Conservation (phyloP, 257 asterid species). For the Solanum paucissectum region DNA sequence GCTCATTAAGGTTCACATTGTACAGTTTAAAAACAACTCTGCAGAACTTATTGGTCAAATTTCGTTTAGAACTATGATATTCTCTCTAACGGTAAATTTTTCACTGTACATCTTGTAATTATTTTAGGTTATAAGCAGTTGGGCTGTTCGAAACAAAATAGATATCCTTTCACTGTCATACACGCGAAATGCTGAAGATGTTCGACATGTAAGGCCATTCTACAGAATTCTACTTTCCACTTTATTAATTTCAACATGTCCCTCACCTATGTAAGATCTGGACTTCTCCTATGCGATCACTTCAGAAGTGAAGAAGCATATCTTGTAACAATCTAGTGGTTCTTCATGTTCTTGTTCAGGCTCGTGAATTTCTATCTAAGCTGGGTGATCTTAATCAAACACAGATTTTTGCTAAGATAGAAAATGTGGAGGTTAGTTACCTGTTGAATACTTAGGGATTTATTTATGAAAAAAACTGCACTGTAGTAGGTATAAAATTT, state of each 20-base stretch:
- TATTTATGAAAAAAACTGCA: not conserved
- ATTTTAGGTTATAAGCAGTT: constrained; percentile 68
- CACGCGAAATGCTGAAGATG: constrained; percentile 88
- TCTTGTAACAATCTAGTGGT: not conserved
- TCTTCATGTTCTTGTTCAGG: constrained; percentile 32
- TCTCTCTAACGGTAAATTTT: not conserved
- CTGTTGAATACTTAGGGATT: not conserved
- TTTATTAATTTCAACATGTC: not conserved
- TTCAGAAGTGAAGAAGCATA: not conserved
- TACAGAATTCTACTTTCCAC: not conserved
- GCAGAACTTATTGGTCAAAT: not conserved
- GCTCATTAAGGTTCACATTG: not conserved
- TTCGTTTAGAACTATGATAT: not conserved
- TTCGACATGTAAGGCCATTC: constrained; percentile 48
- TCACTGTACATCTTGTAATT: not conserved
- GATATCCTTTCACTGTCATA: constrained; percentile 84
- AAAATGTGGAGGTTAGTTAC: constrained; percentile 70
- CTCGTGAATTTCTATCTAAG: constrained; percentile 69
- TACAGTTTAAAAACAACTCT: not conserved
- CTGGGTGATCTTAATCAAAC: constrained; percentile 64
- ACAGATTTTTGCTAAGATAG: constrained; percentile 77
- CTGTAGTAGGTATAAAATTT: not conserved
- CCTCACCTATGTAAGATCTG: not conserved
- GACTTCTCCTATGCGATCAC: not conserved
- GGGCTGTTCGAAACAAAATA: constrained; percentile 86